Percentiles rank a stretch among this genome's conserved stretches.
Evolutionary conservation across 2,329 filamentous ascomycete species (phyloP).

Genomic region (Phaeoacremonium minimum): DNA sequence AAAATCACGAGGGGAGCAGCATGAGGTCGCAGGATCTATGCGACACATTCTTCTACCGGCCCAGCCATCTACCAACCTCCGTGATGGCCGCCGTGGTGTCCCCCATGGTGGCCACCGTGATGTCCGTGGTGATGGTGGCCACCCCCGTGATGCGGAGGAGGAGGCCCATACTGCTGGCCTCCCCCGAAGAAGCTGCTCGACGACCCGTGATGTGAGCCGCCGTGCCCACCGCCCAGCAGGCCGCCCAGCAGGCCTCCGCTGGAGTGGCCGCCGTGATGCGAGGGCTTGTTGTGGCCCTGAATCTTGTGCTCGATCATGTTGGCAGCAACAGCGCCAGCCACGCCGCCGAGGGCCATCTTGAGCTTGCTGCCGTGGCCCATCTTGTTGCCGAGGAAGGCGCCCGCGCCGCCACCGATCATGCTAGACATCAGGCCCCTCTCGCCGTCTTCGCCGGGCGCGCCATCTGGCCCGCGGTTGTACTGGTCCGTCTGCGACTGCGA

Average conservation of each 20-base stretch:
- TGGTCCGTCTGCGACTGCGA: conserved; percentile 3
- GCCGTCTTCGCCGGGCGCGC: conserved; percentile 26
- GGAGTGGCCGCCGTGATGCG: conserved; percentile 4
- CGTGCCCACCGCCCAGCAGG: conserved; percentile 5
- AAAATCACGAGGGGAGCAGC: no score
- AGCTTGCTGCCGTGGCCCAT: conserved; percentile 45
- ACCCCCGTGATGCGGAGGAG: conserved; percentile 1
- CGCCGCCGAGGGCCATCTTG: conserved; percentile 45
- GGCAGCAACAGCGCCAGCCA: conserved; percentile 51
- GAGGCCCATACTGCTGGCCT: neutral
- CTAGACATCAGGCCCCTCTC: conserved; percentile 53
- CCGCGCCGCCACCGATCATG: conserved; percentile 46
- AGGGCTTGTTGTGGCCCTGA: conserved; percentile 20
- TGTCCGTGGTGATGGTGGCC: conserved; percentile 7
- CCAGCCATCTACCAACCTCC: conserved; percentile 1
- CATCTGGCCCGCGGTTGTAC: conserved; percentile 3
- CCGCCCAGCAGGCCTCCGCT: conserved; percentile 4
- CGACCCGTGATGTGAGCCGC: neutral
- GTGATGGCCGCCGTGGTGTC: conserved; percentile 1
- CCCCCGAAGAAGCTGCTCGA: neutral
- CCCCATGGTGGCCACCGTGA: conserved; percentile 7
- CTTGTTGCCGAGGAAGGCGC: conserved; percentile 50
- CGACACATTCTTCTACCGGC: neutral
- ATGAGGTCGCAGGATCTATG: no score
- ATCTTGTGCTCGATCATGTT: conserved; percentile 44